A percentile compares a stretch with the other conserved stretches of the same genome.
These are phyloP conservation scores for Mycotypha africana DNA, from an alignment of 371 early-diverging fungal genomes.

Conservation along the genomic window DNA sequence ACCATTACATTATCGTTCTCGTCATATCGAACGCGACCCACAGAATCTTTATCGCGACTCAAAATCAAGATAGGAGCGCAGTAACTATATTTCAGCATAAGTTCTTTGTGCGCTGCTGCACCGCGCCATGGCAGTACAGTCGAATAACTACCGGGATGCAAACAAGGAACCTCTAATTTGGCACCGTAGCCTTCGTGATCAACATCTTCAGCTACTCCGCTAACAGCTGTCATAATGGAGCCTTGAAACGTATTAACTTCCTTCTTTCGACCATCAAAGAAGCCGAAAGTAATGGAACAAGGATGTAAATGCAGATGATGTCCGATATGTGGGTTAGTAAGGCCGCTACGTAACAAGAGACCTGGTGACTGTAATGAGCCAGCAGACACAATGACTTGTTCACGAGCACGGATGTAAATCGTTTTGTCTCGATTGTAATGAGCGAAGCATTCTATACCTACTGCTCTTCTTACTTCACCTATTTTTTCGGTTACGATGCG, in stretches of 20 bases:
- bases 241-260: constrained; percentile 50
- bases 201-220: constrained; percentile 41
- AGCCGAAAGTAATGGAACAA: constrained; percentile 55
- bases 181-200: constrained; percentile 64
- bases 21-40: constrained; percentile 26
- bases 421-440: constrained; percentile 15
- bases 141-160: constrained; percentile 49
- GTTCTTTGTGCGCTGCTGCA: constrained; percentile 46
- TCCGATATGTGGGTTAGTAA: constrained; percentile 74
- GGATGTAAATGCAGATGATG: constrained; percentile 64
- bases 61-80: constrained; percentile 52
- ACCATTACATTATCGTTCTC: constrained; percentile 22
- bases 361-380: constrained; percentile 70
- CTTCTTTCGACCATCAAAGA: constrained; percentile 33
- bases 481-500: constrained; percentile 47
- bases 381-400: constrained; percentile 58
- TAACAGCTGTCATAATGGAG: constrained; percentile 68
- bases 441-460: constrained; percentile 44
- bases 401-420: constrained; percentile 32
- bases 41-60: constrained; percentile 64
- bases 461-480: constrained; percentile 42
- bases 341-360: constrained; percentile 57
- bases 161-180: constrained; percentile 62
- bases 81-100: constrained; percentile 46
- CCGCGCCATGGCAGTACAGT: constrained; percentile 52